These are phyloP conservation scores for Fusarium beomiforme DNA, from an alignment of 2,329 filamentous ascomycete genomes.

Conservation along the genomic window DNA sequence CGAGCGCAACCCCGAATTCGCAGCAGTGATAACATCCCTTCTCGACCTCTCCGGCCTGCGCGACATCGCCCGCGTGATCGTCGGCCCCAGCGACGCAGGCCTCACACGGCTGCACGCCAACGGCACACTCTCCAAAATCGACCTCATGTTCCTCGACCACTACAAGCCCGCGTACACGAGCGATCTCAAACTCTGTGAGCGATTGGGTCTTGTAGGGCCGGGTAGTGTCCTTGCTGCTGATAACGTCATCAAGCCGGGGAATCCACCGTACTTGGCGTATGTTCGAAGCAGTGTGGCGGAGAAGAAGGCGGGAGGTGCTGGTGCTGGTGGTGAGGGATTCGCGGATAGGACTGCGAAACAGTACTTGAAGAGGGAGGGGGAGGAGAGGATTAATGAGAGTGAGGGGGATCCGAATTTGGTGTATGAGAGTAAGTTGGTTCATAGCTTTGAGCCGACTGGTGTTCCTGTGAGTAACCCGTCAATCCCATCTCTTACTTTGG, in stretches of 20 bases:
- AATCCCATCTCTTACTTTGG: neutral
- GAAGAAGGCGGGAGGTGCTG: conserved; percentile 58
- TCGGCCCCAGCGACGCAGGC: conserved; percentile 75
- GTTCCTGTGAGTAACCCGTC: conserved; percentile 69
- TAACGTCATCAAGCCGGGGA: conserved; percentile 77
- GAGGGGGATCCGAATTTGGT: conserved; percentile 71
- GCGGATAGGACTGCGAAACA: conserved; percentile 57
- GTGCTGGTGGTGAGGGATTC: conserved; percentile 50
- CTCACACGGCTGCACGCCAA: conserved; percentile 67
- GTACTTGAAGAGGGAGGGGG: conserved; percentile 65
- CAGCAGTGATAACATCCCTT: conserved; percentile 73
- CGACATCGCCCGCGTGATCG: conserved; percentile 74
- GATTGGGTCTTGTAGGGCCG: conserved; percentile 69
- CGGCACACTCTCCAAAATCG: conserved; percentile 67
- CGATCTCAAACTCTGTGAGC: conserved; percentile 81
- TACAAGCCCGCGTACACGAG: conserved; percentile 79
- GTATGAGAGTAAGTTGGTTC: conserved; percentile 70
- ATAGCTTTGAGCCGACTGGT: conserved; percentile 76
- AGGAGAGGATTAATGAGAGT: conserved; percentile 49
- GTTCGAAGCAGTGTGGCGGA: conserved; percentile 71
- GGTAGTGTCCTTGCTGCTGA: conserved; percentile 74
- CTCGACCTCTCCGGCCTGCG: conserved; percentile 78
- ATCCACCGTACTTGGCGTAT: conserved; percentile 76
- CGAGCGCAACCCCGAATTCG: conserved; percentile 79
- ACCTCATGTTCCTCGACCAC: conserved; percentile 83